A percentile compares a stretch with the other conserved stretches of the same genome.
phyloP scores from a whole-genome alignment of 2,329 filamentous ascomycete genomes.

The Colletotrichum lupini region DNA sequence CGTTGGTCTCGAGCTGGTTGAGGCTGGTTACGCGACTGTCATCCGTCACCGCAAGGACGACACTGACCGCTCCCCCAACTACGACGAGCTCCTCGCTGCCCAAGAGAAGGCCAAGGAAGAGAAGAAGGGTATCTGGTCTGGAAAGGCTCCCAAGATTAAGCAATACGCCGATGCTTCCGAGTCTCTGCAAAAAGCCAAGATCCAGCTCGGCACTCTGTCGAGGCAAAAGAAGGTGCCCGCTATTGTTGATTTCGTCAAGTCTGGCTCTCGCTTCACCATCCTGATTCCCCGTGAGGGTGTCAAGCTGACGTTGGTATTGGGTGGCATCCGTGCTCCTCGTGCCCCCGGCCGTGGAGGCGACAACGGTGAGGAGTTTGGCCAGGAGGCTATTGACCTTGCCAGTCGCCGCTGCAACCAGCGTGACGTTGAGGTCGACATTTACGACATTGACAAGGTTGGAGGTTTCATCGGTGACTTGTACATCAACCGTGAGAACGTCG shows the following conservation, averaged over 20 bases:
- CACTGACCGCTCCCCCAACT: slow-evolving; percentile 91
- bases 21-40: slow-evolving; percentile 92
- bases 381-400: slow-evolving; percentile 93
- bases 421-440: slow-evolving; percentile 94
- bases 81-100: slow-evolving; percentile 86
- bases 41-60: slow-evolving; percentile 96
- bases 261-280: slow-evolving; percentile 93
- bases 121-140: slow-evolving; percentile 94
- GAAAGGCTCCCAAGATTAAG: slow-evolving; percentile 86
- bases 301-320: slow-evolving; percentile 94
- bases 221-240: slow-evolving; percentile 93
- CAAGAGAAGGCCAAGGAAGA: slow-evolving; percentile 87
- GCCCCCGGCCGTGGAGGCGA: slow-evolving; percentile 81
- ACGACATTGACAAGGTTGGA: slow-evolving; percentile 95
- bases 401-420: slow-evolving; percentile 90
- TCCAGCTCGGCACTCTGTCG: slow-evolving; percentile 87
- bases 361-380: slow-evolving; percentile 92
- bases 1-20: slow-evolving; percentile 84
- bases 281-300: slow-evolving; percentile 92
- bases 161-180: slow-evolving; percentile 92
- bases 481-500: slow-evolving; percentile 94
- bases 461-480: slow-evolving; percentile 97
- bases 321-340: slow-evolving; percentile 89
- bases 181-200: slow-evolving; percentile 92
- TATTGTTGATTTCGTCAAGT: slow-evolving; percentile 96